Base-by-base conservation (phyloP, 345 rosid species). In the Alliaria petiolata region DNA sequence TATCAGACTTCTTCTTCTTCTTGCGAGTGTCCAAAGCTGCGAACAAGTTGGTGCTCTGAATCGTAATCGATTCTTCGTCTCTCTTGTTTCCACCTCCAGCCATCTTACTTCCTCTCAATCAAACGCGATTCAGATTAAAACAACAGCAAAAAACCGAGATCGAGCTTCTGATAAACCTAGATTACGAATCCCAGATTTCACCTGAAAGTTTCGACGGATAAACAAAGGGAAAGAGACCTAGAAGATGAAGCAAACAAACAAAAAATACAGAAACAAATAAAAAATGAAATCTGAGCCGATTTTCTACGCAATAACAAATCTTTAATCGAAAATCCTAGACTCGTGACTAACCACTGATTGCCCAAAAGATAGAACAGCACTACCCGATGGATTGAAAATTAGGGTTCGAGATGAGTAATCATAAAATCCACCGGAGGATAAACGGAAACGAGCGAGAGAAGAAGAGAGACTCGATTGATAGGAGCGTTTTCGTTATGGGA, bases 1-100 rank as follows among this genome's bases (percentile, higher is more conserved):
- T 83, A 9, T 80, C 86, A 8, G 83, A 62, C 75, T 85, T 83
- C 86, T 85, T 85, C 80, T 82, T 85, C 82, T 77, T 85, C 78
- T 81, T 81, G 13, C 83, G 80, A 74, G 81, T 83, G 14, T 76
- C 85, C 67, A 85, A 74, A 43, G 90, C 90, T 1, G 87, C 87
- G 56, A 85, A 85, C 76, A 83, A 86, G 56, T 85, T 85, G 13
- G 80, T 83, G 54, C 72, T 85, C 78, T 80, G 83, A 33, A 82
- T 83, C 78, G 72, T 79, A 51, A 77, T 62, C 62, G 87, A 82
- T 61, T 84, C 90, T 5, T 83, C 87, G 12, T 71, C 81, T 79
- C 83, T 80, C 77, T 73, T 78, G 80, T 81, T 79, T 55, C 84
- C 82, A 43, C 81, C 75, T 58, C 85, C 90, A 52, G 74, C 84